Conservation (phyloP, 1,284 basidiomycete species). For the Pseudozyma sp. region DNA sequence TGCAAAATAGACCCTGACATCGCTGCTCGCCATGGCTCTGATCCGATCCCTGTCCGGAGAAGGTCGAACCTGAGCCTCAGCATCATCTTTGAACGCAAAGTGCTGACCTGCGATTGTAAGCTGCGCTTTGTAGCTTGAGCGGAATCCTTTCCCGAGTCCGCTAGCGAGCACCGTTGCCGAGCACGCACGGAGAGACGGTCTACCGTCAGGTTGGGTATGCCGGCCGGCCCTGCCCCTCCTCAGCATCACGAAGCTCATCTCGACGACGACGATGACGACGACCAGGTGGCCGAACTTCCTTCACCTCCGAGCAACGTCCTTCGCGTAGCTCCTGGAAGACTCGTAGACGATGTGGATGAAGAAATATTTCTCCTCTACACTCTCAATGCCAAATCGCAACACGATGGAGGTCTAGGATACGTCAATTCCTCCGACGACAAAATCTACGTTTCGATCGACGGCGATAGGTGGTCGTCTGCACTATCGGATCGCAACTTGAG, state of each 20-base stretch:
- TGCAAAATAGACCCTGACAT: slow-evolving; percentile 2
- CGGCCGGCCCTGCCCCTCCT: not conserved
- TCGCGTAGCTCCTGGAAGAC: slow-evolving; percentile 6
- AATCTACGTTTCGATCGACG: slow-evolving; percentile 38
- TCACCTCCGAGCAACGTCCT: slow-evolving; percentile 17
- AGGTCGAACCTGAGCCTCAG: no score
- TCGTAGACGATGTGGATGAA: slow-evolving; percentile 53
- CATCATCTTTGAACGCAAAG: no score
- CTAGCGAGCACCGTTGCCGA: slow-evolving; percentile 1
- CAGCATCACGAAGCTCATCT: slow-evolving; percentile 2
- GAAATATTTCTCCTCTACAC: slow-evolving; percentile 56
- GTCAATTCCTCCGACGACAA: slow-evolving; percentile 41
- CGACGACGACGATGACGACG: not conserved
- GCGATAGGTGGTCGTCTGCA: slow-evolving; percentile 14
- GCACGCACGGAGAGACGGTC: not conserved
- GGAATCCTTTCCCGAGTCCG: no score
- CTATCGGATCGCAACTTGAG: slow-evolving; percentile 24
- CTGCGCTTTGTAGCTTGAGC: no score
- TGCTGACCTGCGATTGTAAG: no score
- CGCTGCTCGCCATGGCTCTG: not conserved
- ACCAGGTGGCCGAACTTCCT: slow-evolving; percentile 10
- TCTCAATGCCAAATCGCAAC: slow-evolving; percentile 30
- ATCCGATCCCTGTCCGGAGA: no score
- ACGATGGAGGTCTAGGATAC: slow-evolving; percentile 52
- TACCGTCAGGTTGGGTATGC: slow-evolving; percentile 2